A percentile compares a stretch with the other conserved stretches of the same genome.
phyloP scores from a whole-genome alignment of 1,284 basidiomycete genomes.

The Schizophyllum commune region DNA sequence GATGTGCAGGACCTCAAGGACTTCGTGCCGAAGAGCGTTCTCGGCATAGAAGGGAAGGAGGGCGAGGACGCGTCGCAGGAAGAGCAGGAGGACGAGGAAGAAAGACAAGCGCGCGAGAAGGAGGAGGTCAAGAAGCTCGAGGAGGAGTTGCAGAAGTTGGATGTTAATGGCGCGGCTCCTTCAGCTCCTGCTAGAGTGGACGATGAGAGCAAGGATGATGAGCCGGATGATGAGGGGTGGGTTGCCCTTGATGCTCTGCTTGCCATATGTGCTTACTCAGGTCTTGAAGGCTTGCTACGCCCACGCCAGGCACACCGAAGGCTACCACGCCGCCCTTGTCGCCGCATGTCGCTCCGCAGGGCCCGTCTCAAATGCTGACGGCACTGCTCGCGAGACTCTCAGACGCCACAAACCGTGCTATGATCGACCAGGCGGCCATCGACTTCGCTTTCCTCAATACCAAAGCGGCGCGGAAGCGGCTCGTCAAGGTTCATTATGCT shows the following conservation, averaged over 20 bases:
- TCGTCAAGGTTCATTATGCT: constrained; percentile 61
- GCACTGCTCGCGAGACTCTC: constrained; percentile 90
- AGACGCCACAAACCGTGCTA: constrained; percentile 85
- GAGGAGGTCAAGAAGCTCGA: constrained; percentile 64
- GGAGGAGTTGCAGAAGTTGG: constrained; percentile 56
- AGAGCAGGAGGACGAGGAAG: constrained; percentile 27
- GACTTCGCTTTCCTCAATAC: constrained; percentile 97
- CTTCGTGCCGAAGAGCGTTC: constrained; percentile 80
- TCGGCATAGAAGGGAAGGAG: constrained; percentile 62
- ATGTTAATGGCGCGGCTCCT: constrained; percentile 19
- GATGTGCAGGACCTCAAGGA: constrained; percentile 89
- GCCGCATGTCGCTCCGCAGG: constrained; percentile 69
- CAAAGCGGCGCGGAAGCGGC: constrained; percentile 86
- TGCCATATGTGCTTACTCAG: constrained; percentile 4
- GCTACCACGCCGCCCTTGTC: constrained; percentile 51
- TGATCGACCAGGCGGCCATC: constrained; percentile 91
- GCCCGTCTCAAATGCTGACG: constrained; percentile 88
- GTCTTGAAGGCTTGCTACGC: constrained; percentile 41
- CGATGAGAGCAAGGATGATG: constrained; percentile 21
- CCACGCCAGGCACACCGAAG: constrained; percentile 61
- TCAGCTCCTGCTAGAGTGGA: constrained; percentile 13
- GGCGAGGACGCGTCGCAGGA: constrained; percentile 37
- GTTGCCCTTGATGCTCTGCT: constrained; percentile 10
- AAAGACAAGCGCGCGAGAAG: constrained; percentile 31
- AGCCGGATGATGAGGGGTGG: constrained; percentile 46